Evolutionary conservation across 441 rosid species (phyloP).

Genomic region (Erodium texanum): DNA sequence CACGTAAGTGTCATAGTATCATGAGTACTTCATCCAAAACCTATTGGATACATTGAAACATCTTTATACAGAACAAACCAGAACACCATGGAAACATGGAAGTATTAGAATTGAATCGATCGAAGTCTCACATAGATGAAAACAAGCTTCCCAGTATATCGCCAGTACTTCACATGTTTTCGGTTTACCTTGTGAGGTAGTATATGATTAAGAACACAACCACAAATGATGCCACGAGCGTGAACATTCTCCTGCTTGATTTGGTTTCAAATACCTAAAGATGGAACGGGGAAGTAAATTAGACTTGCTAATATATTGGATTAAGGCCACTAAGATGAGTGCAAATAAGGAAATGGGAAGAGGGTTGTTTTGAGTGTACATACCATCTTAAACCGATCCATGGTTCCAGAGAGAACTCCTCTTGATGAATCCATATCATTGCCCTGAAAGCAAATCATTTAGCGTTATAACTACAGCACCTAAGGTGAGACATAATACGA

Average conservation of each 20-base stretch:
- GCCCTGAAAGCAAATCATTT: slow-evolving; percentile 44
- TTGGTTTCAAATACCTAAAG: slow-evolving; percentile 84
- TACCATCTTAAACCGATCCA: slow-evolving; percentile 96
- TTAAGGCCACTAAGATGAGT: no score
- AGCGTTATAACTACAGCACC: slow-evolving; percentile 17
- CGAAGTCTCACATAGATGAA: slow-evolving; percentile 16
- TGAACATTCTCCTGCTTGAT: slow-evolving; percentile 81
- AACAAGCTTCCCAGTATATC: slow-evolving; percentile 14
- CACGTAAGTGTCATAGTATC: background rate
- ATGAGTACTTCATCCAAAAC: background rate
- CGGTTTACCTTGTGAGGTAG: slow-evolving; percentile 64
- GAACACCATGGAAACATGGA: background rate
- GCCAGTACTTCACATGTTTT: slow-evolving; percentile 13
- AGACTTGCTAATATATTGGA: background rate
- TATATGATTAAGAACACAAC: slow-evolving; percentile 72
- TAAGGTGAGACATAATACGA: background rate
- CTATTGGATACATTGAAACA: background rate
- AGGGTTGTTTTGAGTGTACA: background rate
- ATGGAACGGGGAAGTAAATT: slow-evolving; percentile 10
- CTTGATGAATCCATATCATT: slow-evolving; percentile 96
- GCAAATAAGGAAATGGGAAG: background rate
- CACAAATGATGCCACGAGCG: slow-evolving; percentile 79
- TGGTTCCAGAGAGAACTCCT: slow-evolving; percentile 88
- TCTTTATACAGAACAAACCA: background rate
- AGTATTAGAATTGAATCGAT: no score